Conservation (phyloP, 129 eudicot species). For the Arctium lappa region DNA sequence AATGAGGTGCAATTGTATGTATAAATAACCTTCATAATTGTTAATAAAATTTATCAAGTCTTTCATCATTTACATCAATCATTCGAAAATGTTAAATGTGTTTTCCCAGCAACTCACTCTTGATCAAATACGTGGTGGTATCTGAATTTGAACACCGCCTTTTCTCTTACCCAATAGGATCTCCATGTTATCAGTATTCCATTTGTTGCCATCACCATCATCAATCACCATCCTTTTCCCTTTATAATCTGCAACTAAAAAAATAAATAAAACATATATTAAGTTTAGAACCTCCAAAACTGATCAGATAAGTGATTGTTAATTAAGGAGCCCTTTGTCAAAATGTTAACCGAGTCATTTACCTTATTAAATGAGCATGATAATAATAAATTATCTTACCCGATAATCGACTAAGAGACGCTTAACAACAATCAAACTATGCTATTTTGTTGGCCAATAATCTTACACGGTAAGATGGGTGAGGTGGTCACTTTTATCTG, state of each 20-base stretch:
- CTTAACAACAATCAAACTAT: background rate
- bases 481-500: background rate
- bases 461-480: background rate
- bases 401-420: no score
- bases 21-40: no score
- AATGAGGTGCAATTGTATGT: no score
- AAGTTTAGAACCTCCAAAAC: background rate
- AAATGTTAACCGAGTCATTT: background rate
- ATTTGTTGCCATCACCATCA: background rate
- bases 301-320: background rate
- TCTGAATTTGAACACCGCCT: slow-evolving; percentile 12
- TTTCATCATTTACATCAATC: no score
- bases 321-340: background rate
- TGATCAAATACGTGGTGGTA: background rate
- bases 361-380: background rate
- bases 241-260: slow-evolving; percentile 2
- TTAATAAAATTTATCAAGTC: no score
- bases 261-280: background rate
- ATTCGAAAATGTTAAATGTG: no score
- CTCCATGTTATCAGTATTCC: background rate
- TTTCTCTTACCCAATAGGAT: slow-evolving; percentile 12
- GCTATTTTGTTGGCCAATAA: background rate
- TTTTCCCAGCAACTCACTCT: no score
- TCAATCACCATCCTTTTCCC: slow-evolving; percentile 27
- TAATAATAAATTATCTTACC: no score